These are phyloP conservation scores for Lichtheimia ornata DNA, from an alignment of 371 early-diverging fungal species.

Conservation along the genomic window DNA sequence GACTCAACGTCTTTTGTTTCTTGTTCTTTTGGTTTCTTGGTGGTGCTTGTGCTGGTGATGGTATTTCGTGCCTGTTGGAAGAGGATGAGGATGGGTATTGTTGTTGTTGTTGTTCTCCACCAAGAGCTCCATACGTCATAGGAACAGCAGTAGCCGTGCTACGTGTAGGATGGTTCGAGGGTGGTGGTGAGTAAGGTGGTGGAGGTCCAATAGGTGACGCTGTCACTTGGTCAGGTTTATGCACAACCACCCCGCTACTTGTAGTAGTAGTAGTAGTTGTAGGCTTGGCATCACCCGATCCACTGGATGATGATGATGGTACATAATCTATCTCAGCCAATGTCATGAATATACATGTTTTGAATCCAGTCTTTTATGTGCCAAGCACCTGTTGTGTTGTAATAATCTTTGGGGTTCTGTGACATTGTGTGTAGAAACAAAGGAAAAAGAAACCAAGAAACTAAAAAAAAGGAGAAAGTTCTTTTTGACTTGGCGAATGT, in stretches of 20 bases:
- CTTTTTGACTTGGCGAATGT: background rate
- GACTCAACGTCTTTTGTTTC: background rate
- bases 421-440: conserved; percentile 9
- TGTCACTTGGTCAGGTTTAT: conserved; percentile 8
- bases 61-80: background rate
- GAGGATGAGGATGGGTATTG: background rate
- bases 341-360: too few relatives aligned
- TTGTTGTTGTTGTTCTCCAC: background rate
- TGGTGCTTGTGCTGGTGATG: background rate
- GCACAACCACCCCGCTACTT: background rate
- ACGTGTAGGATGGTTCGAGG: background rate
- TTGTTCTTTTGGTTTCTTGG: conserved; percentile 2
- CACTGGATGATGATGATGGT: too few relatives aligned
- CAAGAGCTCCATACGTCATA: background rate
- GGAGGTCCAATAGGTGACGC: conserved; percentile 11
- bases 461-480: conserved; percentile 2
- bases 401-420: conserved; percentile 21
- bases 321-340: too few relatives aligned
- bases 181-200: conserved; percentile 19
- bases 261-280: too few relatives aligned
- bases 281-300: too few relatives aligned
- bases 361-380: too few relatives aligned
- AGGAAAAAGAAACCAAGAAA: conserved; percentile 12
- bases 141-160: background rate
- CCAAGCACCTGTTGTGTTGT: conserved; percentile 20